These are phyloP conservation scores for Tulasnella sp. DNA, from an alignment of 768 basidiomycete species.

Conservation along the genomic window DNA sequence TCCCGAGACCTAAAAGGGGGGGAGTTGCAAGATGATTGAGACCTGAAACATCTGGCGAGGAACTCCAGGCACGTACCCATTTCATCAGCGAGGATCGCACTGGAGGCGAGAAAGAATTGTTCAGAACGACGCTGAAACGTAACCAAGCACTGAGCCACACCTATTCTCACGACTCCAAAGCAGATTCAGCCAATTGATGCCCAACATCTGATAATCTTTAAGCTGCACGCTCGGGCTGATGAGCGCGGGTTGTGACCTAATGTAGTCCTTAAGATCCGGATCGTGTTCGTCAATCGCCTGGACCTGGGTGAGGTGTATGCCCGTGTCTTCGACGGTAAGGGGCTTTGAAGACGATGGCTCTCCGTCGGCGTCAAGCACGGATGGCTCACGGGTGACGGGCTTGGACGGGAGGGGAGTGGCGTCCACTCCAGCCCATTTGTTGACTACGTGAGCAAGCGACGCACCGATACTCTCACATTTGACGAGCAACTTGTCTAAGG, in stretches of 20 bases:
- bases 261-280: slow-evolving; percentile 39
- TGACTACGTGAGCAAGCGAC: slow-evolving; percentile 58
- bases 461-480: slow-evolving; percentile 81
- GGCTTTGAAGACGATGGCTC: slow-evolving; percentile 29
- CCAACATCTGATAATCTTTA: slow-evolving; percentile 95
- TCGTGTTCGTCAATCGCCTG: slow-evolving; percentile 25
- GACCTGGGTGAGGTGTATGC: slow-evolving; percentile 18
- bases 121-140: no score
- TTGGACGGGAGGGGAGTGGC: slow-evolving; percentile 29
- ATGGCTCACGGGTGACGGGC: slow-evolving; percentile 22
- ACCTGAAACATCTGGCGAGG: no score
- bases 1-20: slow-evolving; percentile 66
- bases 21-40: not conserved
- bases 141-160: slow-evolving; percentile 38
- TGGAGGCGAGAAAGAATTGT: no score
- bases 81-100: slow-evolving; percentile 75
- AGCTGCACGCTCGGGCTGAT: slow-evolving; percentile 58
- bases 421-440: slow-evolving; percentile 48
- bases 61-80: slow-evolving; percentile 59
- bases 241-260: slow-evolving; percentile 60
- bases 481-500: slow-evolving; percentile 79
- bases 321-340: slow-evolving; percentile 9
- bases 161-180: slow-evolving; percentile 70
- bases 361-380: slow-evolving; percentile 10
- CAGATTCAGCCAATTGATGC: slow-evolving; percentile 94